A percentile compares a stretch with the other conserved stretches of the same genome.
Conservation (phyloP, 805 yeast species). For the Candida methanosorbosa region DNA sequence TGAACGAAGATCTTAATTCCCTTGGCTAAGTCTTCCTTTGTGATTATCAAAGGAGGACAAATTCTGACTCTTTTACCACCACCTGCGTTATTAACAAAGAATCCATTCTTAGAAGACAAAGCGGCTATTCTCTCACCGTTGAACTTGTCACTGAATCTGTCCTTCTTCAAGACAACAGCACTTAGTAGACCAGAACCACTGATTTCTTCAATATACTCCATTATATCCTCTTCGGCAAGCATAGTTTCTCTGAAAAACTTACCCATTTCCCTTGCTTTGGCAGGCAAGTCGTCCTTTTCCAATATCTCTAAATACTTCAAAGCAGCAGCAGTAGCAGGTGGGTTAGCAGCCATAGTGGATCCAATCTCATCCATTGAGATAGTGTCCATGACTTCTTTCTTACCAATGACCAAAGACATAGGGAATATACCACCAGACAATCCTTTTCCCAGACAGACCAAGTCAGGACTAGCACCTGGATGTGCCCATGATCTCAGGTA, state of each 20-base stretch:
- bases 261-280: conserved; percentile 12
- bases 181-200: conserved; percentile 17
- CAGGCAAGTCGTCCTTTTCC: conserved; percentile 14
- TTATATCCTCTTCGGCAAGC: conserved; percentile 7
- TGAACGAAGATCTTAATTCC: conserved; percentile 17
- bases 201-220: conserved; percentile 7
- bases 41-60: conserved; percentile 20
- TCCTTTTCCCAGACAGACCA: conserved; percentile 21
- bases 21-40: conserved; percentile 8
- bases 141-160: conserved; percentile 5
- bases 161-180: conserved; percentile 13
- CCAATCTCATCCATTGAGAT: conserved; percentile 17
- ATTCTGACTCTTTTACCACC: conserved; percentile 17
- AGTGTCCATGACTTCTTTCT: conserved; percentile 13
- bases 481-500: conserved; percentile 11
- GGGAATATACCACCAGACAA: conserved; percentile 19
- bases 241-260: conserved; percentile 9
- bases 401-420: conserved; percentile 17
- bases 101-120: conserved; percentile 15
- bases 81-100: conserved; percentile 12
- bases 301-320: conserved; percentile 20
- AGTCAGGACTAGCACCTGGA: conserved; percentile 17
- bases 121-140: conserved; percentile 13
- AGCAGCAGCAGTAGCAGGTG: conserved; percentile 22
- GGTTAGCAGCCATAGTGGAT: conserved; percentile 22